Evolutionary conservation across 148 eudicot genomes (phyloP).

Genomic region (Amaranthus palmeri): DNA sequence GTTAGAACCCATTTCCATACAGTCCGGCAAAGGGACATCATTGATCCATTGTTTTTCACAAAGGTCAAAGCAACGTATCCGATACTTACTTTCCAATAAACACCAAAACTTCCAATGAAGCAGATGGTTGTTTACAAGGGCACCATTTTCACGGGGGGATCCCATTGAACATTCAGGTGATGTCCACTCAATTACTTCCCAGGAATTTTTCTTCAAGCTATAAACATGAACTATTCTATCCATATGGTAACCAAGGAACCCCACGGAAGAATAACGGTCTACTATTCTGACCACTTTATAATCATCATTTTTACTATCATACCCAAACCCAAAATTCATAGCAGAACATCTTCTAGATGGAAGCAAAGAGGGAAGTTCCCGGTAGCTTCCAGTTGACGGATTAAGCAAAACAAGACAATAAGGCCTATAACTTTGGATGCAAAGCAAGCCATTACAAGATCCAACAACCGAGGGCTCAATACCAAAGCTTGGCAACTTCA

Average conservation of each 20-base stretch:
- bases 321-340: constrained; percentile 21
- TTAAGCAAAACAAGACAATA: background rate
- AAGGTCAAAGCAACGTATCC: constrained; percentile 14
- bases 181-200: constrained; percentile 1
- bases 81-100: background rate
- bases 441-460: constrained; percentile 22
- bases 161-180: background rate
- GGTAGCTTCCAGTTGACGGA: constrained; percentile 14
- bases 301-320: constrained; percentile 14
- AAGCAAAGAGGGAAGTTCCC: background rate
- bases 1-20: background rate
- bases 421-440: constrained; percentile 2
- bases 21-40: constrained; percentile 13
- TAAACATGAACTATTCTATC: constrained; percentile 10
- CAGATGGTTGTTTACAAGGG: constrained; percentile 6
- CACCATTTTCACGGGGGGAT: constrained; percentile 3
- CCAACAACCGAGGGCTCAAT: background rate
- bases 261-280: background rate
- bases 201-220: constrained; percentile 1
- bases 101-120: constrained; percentile 17
- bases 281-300: constrained; percentile 18
- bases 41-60: constrained; percentile 14
- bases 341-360: constrained; percentile 6
- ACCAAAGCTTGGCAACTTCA: background rate
- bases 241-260: background rate